Evolutionary conservation across 371 early-diverging fungal genomes (phyloP).

Genomic region (Funneliformis caledonium): DNA sequence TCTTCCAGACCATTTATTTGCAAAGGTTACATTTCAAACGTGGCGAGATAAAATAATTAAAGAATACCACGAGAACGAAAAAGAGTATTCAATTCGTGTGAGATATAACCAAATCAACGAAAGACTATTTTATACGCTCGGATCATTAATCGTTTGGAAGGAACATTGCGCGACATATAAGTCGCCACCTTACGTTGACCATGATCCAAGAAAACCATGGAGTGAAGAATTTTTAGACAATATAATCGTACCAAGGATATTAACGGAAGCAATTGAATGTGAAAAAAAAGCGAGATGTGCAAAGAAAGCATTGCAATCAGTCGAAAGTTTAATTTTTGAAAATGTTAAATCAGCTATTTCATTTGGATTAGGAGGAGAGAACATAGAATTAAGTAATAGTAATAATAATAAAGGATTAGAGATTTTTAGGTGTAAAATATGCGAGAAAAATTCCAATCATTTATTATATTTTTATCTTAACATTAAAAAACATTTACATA

Average conservation of each 20-base stretch:
- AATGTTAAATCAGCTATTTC: not conserved
- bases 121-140: not conserved
- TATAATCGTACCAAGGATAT: not conserved
- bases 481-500: too few relatives aligned
- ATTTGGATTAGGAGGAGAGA: not conserved
- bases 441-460: too few relatives aligned
- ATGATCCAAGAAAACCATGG: conserved; percentile 21
- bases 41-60: not conserved
- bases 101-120: not conserved
- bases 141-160: not conserved
- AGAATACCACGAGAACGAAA: not conserved
- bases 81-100: not conserved
- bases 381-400: too few relatives aligned
- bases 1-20: conserved; percentile 1
- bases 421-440: too few relatives aligned
- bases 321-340: not conserved
- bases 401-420: too few relatives aligned
- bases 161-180: not conserved
- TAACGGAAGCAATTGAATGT: not conserved
- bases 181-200: conserved; percentile 8
- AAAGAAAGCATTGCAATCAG: not conserved
- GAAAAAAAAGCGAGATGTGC: not conserved
- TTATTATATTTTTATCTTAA: too few relatives aligned
- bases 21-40: not conserved
- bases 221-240: not conserved